Base-by-base conservation (phyloP, 2,329 filamentous ascomycete species). In the Penicillium sp. region DNA sequence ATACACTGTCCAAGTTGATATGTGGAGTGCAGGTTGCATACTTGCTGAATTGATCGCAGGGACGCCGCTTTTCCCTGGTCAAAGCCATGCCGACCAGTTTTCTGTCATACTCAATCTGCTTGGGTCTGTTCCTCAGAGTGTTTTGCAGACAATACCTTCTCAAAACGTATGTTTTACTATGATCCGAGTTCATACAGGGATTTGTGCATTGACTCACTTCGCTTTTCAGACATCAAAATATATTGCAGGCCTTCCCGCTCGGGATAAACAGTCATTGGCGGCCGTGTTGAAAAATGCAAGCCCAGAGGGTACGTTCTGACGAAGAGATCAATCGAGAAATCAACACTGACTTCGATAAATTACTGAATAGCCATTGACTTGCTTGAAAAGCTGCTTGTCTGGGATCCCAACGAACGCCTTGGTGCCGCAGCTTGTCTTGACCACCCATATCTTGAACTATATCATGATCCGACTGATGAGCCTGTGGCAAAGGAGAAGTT, bases 61-160 rank as follows among this genome's bases (percentile, higher is more conserved):
- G 70, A 96, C 96, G 79, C 94, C 94, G 27, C 79, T 99, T 24
- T 99, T 99, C 82, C 93, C 93, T 0, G 94, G 94, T 71, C 97
- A 97, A 79, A 94, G 99, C 71, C 94, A 99, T 72, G 93, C 99
- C 75, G 96, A 99, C 78, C 94, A 99, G 74, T 99, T 99, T 77
- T 97, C 92, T 66, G 97, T 99, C 79, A 99, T 99, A 72, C 97
- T 94, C n/a, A 93, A 97, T 74, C 83, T 97, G 31, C 83, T 99
- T 31, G 94, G 94, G 34, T 97, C 92, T 32, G 94, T 94, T 6
- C 94, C 94, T n/a, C 91, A 97, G 72, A 92, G 97, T 82, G 93
- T 99, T 66, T 96, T 99, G 73, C 88, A 95, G 77, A 96, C 91
- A 43, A 97, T 99, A 72, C 95, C 93, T 64, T 97, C 93, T 73